Conservation (phyloP, 305 asterid genomes). For the Plantago coronopus region DNA sequence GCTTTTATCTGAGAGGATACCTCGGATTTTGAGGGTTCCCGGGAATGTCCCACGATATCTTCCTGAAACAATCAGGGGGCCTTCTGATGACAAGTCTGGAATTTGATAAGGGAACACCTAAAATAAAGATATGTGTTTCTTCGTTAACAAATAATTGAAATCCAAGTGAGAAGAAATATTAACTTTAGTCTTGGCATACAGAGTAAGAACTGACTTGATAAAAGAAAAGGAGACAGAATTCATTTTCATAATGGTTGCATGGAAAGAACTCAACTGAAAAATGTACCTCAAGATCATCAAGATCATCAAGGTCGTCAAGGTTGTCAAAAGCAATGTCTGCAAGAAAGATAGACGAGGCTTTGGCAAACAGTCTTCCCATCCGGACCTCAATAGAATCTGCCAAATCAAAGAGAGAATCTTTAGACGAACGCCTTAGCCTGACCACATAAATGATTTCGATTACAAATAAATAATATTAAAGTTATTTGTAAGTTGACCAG, state of each 20-base stretch:
- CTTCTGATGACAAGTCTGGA: conserved; percentile 75
- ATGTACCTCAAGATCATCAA: conserved; percentile 75
- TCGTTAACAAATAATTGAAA: conserved; percentile 21
- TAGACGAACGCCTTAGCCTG: conserved; percentile 13
- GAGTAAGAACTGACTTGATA: not conserved
- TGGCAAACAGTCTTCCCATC: conserved; percentile 59
- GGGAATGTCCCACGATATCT: conserved; percentile 82
- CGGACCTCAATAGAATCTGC: conserved; percentile 70
- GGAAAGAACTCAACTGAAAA: conserved; percentile 13
- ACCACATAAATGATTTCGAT: not conserved
- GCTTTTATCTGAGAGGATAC: conserved; percentile 60
- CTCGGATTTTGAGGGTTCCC: conserved; percentile 47
- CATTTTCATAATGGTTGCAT: not conserved
- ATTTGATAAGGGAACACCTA: conserved; percentile 75
- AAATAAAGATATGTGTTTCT: conserved; percentile 17
- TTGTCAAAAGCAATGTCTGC: conserved; percentile 64
- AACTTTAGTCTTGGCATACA: not conserved
- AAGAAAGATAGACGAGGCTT: conserved; percentile 60
- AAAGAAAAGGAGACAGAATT: not conserved
- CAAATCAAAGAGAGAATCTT: conserved; percentile 26
- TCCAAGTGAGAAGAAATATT: conserved; percentile 4
- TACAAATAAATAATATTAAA: conserved; percentile 3
- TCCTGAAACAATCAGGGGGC: conserved; percentile 82
- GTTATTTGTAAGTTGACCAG: too few species aligned
- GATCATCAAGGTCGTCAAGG: conserved; percentile 56